These are phyloP conservation scores for Diophrys appendiculata DNA, from an alignment of 73 alveolate genomes.

Conservation along the genomic window DNA sequence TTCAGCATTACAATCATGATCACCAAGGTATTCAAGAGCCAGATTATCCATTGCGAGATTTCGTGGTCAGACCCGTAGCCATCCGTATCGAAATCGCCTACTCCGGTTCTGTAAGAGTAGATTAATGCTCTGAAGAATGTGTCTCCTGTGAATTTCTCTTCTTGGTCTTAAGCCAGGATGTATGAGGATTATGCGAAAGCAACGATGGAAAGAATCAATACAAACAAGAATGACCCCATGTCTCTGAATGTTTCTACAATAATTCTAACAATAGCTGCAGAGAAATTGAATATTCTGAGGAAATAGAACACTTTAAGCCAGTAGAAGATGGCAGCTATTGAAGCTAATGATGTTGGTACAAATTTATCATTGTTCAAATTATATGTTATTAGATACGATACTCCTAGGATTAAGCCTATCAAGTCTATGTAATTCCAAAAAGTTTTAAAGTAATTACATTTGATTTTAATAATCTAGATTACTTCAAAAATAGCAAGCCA, in stretches of 20 bases:
- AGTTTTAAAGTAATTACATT: slow-evolving; percentile 16
- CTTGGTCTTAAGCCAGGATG: slow-evolving; percentile 12
- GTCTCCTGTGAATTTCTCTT: slow-evolving; percentile 20
- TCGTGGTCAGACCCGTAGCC: slow-evolving; percentile 23
- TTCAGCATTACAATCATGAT: slow-evolving; percentile 40
- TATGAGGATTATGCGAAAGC: slow-evolving; percentile 38
- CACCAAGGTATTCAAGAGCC: slow-evolving; percentile 13
- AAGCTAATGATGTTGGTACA: slow-evolving; percentile 6
- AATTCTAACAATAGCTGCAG: slow-evolving; percentile 46
- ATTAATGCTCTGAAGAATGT: slow-evolving; percentile 33
- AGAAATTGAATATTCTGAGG: slow-evolving; percentile 44
- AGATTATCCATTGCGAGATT: slow-evolving; percentile 5
- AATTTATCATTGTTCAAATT: slow-evolving; percentile 4
- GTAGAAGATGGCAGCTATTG: slow-evolving; percentile 41
- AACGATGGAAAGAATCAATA: slow-evolving; percentile 31
- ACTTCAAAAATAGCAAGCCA: slow-evolving; percentile 13
- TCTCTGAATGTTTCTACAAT: slow-evolving; percentile 35
- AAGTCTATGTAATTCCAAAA: slow-evolving; percentile 45
- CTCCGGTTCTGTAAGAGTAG: slow-evolving; percentile 43
- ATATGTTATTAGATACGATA: background rate
- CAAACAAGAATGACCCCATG: slow-evolving; percentile 47
- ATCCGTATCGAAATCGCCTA: slow-evolving; percentile 48
- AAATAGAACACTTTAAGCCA: slow-evolving; percentile 62
- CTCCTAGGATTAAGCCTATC: background rate
- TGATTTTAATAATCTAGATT: slow-evolving; percentile 6